These are phyloP conservation scores for Botrytis sinoallii DNA, from an alignment of 2,329 filamentous ascomycete species.

Conservation along the genomic window DNA sequence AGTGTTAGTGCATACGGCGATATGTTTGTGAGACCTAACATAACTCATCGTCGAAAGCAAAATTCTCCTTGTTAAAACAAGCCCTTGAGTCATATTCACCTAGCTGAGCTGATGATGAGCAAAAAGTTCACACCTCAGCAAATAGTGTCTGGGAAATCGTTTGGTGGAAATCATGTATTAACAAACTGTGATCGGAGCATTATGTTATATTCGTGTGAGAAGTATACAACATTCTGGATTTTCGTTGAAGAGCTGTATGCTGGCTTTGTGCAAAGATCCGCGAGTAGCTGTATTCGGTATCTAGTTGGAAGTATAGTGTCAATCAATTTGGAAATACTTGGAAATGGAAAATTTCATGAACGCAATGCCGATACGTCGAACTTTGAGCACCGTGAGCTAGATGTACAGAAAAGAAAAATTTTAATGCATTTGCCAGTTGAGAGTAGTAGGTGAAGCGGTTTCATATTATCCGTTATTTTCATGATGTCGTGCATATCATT, in stretches of 20 bases:
- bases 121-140: background rate
- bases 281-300: background rate
- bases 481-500: background rate
- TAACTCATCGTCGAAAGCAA: background rate
- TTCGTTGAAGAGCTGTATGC: background rate
- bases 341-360: background rate
- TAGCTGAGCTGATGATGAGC: background rate
- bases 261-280: background rate
- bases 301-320: background rate
- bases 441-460: no score
- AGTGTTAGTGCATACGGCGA: no score
- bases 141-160: rapidly evolving
- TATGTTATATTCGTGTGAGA: background rate
- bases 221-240: background rate
- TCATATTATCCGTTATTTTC: background rate
- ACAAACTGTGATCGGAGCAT: background rate
- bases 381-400: background rate
- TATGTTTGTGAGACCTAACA: background rate
- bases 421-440: background rate
- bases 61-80: background rate
- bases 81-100: background rate
- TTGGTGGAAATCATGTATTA: background rate
- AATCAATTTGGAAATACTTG: background rate
- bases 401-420: background rate
- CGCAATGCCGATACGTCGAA: background rate